Conservation (phyloP, 2,329 filamentous ascomycete genomes). For the Colletotrichum truncatum region DNA sequence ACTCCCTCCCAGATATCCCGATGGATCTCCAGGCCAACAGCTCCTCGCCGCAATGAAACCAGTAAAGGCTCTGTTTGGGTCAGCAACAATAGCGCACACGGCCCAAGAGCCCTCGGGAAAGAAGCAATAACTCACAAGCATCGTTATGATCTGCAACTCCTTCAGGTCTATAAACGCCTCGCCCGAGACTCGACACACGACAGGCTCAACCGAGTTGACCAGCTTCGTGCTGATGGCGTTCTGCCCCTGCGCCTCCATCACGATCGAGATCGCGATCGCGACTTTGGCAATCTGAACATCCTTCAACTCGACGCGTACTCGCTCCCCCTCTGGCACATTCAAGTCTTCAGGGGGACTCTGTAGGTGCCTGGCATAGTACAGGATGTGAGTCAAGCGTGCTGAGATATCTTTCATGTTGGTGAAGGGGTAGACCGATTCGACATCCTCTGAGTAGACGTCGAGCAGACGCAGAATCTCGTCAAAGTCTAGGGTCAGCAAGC, state of each 20-base stretch:
- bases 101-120: accelerated
- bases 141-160: constrained; percentile 43
- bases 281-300: constrained; percentile 45
- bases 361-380: constrained; percentile 34
- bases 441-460: constrained; percentile 49
- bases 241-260: constrained; percentile 42
- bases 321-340: not conserved
- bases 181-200: constrained; percentile 36
- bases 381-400: constrained; percentile 35
- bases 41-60: constrained; percentile 58
- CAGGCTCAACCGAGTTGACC: constrained; percentile 40
- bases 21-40: constrained; percentile 58
- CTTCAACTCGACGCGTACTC: constrained; percentile 26
- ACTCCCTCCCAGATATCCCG: constrained; percentile 54
- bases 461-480: constrained; percentile 43
- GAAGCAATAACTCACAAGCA: constrained; percentile 36
- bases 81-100: not conserved
- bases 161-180: constrained; percentile 40
- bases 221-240: constrained; percentile 39
- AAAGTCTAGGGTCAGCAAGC: constrained; percentile 10
- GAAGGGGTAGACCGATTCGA: constrained; percentile 47
- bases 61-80: constrained; percentile 45
- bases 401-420: constrained; percentile 40
- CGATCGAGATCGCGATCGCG: constrained; percentile 43
- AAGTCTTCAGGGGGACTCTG: not conserved